Percentiles rank a stretch among this genome's conserved stretches.
Evolutionary conservation across 257 asterid species (phyloP).

Genomic region (Scutellaria baicalensis): DNA sequence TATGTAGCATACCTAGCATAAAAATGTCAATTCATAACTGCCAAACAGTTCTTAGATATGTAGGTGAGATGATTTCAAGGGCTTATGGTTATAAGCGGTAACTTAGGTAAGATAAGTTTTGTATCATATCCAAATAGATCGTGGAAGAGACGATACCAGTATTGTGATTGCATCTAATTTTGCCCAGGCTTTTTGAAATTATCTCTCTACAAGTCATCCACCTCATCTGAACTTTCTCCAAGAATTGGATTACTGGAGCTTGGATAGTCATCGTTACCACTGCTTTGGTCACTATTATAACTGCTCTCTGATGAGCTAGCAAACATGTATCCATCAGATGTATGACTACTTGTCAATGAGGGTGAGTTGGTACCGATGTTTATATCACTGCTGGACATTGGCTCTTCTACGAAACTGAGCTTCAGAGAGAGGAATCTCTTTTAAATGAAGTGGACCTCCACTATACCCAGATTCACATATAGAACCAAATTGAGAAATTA

Average conservation of each 20-base stretch:
- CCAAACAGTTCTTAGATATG: neutral
- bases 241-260: slow-evolving; percentile 18
- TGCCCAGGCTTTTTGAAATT: neutral
- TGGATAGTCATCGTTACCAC: slow-evolving; percentile 47
- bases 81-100: neutral
- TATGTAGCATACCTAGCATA: neutral
- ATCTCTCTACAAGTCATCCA: slow-evolving; percentile 25
- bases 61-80: neutral
- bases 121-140: neutral
- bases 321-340: slow-evolving; percentile 31
- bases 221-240: slow-evolving; percentile 56
- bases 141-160: slow-evolving; percentile 13
- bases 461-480: neutral
- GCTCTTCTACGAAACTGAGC: slow-evolving; percentile 35
- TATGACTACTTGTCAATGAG: slow-evolving; percentile 27
- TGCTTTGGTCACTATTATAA: slow-evolving; percentile 50
- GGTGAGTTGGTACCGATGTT: slow-evolving; percentile 34
- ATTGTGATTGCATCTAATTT: slow-evolving; percentile 3
- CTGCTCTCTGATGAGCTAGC: slow-evolving; percentile 42
- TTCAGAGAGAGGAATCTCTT: slow-evolving; percentile 3
- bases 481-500: slow-evolving; percentile 8
- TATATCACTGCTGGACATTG: slow-evolving; percentile 30
- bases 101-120: neutral
- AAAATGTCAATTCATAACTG: slow-evolving; percentile 2
- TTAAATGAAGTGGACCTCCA: neutral